Base-by-base conservation (phyloP, 495 filamentous ascomycete genomes). In the Penicillium diatomitis region DNA sequence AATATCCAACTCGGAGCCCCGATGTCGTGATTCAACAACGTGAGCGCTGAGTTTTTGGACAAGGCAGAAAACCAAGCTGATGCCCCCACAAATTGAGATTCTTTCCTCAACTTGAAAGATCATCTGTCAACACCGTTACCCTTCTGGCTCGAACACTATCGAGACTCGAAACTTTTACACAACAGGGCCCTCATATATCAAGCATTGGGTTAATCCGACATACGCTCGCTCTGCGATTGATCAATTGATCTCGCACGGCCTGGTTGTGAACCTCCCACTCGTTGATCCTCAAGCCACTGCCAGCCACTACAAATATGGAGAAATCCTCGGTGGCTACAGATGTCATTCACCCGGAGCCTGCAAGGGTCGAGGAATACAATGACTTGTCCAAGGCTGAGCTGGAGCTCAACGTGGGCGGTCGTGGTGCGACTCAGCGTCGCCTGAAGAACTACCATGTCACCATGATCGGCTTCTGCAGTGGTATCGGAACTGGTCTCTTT, bases 401-500 rank as follows among this genome's bases (percentile, higher is more conserved):
- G 12, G 49, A 65, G 56, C 58, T 69, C 50, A 67, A 67, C 53
- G 60, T 67, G 3, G 66, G 66, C 34, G 66, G 66, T 32, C 65
- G 65, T 27, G 67, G 57, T 36, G 57, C 57, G 2, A 58, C 62
- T 12, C 67, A 70, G 55, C 61, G 67, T 12, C 63, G 65, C 6
- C 58, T 70, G 41, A 60, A 60, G 38, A 65, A 67, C 43, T 70
- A 70, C 30, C 67, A 70, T 48, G 56, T 70, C 33, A 61, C 54
- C 43, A 70, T 70, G 67, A 70, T 70, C 46, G 67, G 63, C 4
- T 64, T 70, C 52, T 67, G 62, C 50, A 55, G 67, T 51, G 67
- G 65, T 34, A 66, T 88, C 58, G 87, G 85, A 20, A 89, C 85
- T 4, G 86, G 85, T 57, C 69, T 90, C 44, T 90, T 89, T 69